Percentiles rank a stretch among this genome's conserved stretches.
Evolutionary conservation across 306 rosid genomes (phyloP).

Genomic region (barrel medic (Medicago truncatula)): DNA sequence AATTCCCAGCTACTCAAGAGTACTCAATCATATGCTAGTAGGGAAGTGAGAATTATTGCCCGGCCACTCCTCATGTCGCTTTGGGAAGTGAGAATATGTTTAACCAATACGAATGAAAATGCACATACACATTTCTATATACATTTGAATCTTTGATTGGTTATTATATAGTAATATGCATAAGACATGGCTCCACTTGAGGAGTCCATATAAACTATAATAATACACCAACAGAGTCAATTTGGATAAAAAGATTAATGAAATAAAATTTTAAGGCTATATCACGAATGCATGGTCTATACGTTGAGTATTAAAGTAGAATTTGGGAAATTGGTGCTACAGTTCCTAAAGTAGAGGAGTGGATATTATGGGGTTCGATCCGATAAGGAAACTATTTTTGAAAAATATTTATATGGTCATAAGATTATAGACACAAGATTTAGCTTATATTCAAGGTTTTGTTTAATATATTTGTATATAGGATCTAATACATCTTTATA

Average conservation of each 20-base stretch:
- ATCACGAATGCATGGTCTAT: slow-evolving; percentile 28
- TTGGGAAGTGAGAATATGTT: background rate
- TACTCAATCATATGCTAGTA: background rate
- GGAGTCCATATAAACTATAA: background rate
- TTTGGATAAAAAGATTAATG: background rate
- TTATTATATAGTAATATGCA: background rate
- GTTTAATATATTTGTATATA: too few relatives aligned
- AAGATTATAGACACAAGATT: too few relatives aligned
- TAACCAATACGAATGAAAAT: background rate
- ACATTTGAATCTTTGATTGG: background rate
- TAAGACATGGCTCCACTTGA: slow-evolving; percentile 4
- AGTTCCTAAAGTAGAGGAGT: slow-evolving; percentile 39
- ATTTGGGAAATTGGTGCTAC: slow-evolving; percentile 48
- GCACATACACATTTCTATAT: background rate
- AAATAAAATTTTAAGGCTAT: background rate
- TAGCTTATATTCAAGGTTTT: too few relatives aligned
- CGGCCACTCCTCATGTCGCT: background rate
- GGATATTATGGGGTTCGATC: slow-evolving; percentile 32
- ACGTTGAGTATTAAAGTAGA: slow-evolving; percentile 34
- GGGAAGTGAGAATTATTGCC: background rate
- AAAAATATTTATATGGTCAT: too few relatives aligned
- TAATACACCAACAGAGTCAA: background rate
- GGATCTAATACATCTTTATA: too few relatives aligned
- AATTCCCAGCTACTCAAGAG: background rate
- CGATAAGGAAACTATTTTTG: background rate